Conservation (phyloP, 345 rosid species). For the Zanthoxylum bungeanum region DNA sequence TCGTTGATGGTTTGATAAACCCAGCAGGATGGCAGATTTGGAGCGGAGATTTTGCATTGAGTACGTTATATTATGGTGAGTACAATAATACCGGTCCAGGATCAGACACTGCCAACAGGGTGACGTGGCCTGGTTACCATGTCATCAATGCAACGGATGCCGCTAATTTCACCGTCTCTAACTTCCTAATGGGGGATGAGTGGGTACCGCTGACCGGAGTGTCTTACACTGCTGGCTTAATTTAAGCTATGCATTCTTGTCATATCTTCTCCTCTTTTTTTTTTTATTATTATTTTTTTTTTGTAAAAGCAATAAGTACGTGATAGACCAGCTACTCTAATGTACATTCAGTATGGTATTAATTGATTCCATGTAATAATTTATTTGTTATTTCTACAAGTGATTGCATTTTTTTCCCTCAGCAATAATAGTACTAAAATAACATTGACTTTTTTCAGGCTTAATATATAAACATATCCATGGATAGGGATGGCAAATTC, state of each 20-base stretch:
- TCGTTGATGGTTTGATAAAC: constrained; percentile 45
- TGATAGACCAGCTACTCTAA: background rate
- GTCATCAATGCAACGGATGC: constrained; percentile 60
- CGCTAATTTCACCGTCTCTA: constrained; percentile 57
- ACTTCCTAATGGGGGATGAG: constrained; percentile 57
- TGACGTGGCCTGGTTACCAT: constrained; percentile 70
- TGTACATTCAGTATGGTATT: constrained; percentile 10
- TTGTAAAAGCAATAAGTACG: constrained; percentile 1
- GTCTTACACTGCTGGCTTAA: constrained; percentile 40
- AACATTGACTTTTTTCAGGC: no score
- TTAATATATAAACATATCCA: no score
- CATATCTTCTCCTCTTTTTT: constrained; percentile 10
- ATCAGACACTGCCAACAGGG: constrained; percentile 50
- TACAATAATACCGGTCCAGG: constrained; percentile 65
- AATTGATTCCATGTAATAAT: background rate
- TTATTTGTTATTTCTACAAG: background rate
- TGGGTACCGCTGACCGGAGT: constrained; percentile 71
- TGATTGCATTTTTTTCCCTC: background rate
- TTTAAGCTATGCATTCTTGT: constrained; percentile 16
- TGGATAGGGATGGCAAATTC: background rate
- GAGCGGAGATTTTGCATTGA: constrained; percentile 62
- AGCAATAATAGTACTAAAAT: background rate
- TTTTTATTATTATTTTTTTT: constrained; percentile 2
- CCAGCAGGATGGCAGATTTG: constrained; percentile 77
- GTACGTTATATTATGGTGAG: constrained; percentile 74